phyloP scores from a whole-genome alignment of 108 stramenopile species.

The Skeletonema menzelii region DNA sequence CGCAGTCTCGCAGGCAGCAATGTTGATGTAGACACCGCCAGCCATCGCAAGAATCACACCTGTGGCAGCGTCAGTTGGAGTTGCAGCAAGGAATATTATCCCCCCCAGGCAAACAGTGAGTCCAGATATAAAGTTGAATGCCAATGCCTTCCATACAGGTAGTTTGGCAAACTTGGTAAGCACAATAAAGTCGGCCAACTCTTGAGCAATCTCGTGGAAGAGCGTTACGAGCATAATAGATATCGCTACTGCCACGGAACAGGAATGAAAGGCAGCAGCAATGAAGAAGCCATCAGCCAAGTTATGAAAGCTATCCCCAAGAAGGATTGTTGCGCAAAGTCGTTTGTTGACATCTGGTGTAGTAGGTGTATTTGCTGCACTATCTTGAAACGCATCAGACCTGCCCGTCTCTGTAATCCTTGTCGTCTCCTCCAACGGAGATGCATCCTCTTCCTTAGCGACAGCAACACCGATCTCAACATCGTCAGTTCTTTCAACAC shows the following conservation, averaged over 20 bases:
- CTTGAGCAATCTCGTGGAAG: conserved; percentile 83
- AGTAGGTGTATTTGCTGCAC: background rate
- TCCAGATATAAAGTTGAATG: conserved; percentile 73
- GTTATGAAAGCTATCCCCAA: conserved; percentile 79
- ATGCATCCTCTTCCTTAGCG: background rate
- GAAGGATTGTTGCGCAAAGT: conserved; percentile 44
- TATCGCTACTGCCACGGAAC: conserved; percentile 45
- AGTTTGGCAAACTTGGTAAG: conserved; percentile 65
- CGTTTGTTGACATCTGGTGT: conserved; percentile 24
- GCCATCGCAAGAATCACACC: conserved; percentile 72
- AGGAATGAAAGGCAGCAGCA: conserved; percentile 66
- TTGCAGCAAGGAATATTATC: conserved; percentile 47
- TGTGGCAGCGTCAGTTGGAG: conserved; percentile 42
- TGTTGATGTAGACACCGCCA: conserved; percentile 78
- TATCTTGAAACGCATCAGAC: background rate
- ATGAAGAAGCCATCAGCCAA: conserved; percentile 86
- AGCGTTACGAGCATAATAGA: conserved; percentile 63
- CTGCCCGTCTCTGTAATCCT: too few species aligned
- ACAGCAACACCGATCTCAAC: conserved; percentile 11
- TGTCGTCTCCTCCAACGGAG: background rate
- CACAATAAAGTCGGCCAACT: conserved; percentile 87
- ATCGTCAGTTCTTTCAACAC: background rate
- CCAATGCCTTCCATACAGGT: conserved; percentile 44
- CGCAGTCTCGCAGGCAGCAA: conserved; percentile 65
- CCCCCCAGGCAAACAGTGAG: conserved; percentile 68